A percentile compares a stretch with the other conserved stretches of the same genome.
phyloP scores from a whole-genome alignment of 345 rosid genomes.

The Noccaea bulbosa region DNA sequence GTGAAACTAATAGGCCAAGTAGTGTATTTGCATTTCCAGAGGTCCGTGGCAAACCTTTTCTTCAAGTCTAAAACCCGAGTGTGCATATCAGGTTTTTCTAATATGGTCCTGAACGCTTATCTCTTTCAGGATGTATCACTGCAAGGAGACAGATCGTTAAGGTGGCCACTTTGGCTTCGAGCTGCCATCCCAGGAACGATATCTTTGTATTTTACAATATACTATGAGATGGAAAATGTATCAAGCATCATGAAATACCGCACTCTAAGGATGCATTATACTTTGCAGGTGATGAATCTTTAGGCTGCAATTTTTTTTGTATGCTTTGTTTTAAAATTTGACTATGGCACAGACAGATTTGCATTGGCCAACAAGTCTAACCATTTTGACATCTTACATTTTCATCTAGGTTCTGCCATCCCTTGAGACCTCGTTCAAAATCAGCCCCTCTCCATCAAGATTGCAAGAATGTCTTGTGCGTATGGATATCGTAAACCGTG shows the following conservation, averaged over 20 bases:
- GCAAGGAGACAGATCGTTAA: conserved; percentile 59
- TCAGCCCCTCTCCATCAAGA: conserved; percentile 79
- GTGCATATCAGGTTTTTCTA: conserved; percentile 28
- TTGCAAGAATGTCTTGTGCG: conserved; percentile 83
- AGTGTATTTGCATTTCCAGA: conserved; percentile 76
- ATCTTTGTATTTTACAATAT: conserved; percentile 65
- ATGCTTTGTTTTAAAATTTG: neutral
- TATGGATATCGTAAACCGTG: conserved; percentile 80
- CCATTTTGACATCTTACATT: conserved; percentile 18
- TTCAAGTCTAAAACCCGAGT: conserved; percentile 22
- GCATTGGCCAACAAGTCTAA: conserved; percentile 33
- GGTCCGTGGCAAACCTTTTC: conserved; percentile 54
- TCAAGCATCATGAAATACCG: conserved; percentile 85
- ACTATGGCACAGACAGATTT: conserved; percentile 9
- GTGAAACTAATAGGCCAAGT: conserved; percentile 43
- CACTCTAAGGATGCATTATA: conserved; percentile 77
- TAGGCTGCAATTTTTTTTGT: conserved; percentile 11
- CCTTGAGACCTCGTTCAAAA: conserved; percentile 70
- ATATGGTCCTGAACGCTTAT: conserved; percentile 36
- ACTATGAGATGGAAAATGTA: conserved; percentile 82
- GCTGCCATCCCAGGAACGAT: conserved; percentile 87
- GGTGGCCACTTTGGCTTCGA: conserved; percentile 96
- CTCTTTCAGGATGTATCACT: conserved; percentile 64
- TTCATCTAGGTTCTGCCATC: conserved; percentile 75
- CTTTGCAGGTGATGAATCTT: conserved; percentile 61